A percentile compares a stretch with the other conserved stretches of the same genome.
These are phyloP conservation scores for Schizosaccharomyces osmophilus DNA, from an alignment of 805 yeast genomes.

Conservation along the genomic window DNA sequence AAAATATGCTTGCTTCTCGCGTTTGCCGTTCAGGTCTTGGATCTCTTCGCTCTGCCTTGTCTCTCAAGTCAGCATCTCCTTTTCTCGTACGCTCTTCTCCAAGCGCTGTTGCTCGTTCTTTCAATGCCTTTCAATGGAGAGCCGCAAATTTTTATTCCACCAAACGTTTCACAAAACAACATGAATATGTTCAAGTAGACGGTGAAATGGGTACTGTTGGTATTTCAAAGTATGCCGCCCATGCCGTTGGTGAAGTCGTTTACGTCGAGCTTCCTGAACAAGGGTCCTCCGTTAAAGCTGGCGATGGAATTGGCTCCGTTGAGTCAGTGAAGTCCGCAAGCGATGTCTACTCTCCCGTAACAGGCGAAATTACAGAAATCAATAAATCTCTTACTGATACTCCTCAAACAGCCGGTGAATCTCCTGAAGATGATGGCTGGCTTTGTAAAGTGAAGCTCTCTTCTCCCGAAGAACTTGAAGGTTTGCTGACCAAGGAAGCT, in stretches of 20 bases:
- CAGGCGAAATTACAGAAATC: conserved; percentile 49
- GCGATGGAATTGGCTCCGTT: conserved; percentile 76
- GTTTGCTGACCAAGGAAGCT: neutral
- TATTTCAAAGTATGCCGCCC: conserved; percentile 82
- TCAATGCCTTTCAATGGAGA: neutral
- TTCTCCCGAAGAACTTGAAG: conserved; percentile 12
- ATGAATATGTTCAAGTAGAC: neutral
- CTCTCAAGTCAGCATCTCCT: neutral
- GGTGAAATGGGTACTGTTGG: conserved; percentile 23
- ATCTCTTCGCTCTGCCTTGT: neutral
- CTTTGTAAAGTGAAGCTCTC: conserved; percentile 47
- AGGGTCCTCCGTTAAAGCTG: conserved; percentile 33
- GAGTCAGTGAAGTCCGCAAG: conserved; percentile 87
- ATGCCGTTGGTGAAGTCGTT: conserved; percentile 91
- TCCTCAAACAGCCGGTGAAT: conserved; percentile 62
- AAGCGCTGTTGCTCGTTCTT: neutral
- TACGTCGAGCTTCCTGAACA: conserved; percentile 71
- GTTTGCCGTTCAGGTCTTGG: too few relatives aligned
- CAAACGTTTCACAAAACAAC: neutral
- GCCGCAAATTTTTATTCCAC: neutral
- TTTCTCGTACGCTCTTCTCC: neutral
- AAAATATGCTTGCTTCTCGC: too few relatives aligned
- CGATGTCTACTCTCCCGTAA: conserved; percentile 73
- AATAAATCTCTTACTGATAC: conserved; percentile 39
- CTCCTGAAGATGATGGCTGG: conserved; percentile 91